Base-by-base conservation (phyloP, 1,284 basidiomycete genomes). In the Malassezia japonica region DNA sequence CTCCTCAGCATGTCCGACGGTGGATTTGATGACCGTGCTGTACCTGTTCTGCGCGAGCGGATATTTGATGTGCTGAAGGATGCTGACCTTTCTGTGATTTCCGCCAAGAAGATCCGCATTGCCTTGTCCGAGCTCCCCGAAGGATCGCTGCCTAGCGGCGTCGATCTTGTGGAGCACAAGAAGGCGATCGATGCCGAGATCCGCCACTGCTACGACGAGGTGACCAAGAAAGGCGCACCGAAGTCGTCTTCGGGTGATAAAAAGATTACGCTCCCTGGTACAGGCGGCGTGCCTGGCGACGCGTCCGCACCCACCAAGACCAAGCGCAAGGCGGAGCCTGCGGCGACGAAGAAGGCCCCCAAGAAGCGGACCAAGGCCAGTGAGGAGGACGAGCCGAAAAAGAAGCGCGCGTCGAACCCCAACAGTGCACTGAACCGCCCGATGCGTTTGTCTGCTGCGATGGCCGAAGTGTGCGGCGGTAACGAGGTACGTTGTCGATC, bases 381-480 rank as follows among this genome's bases (percentile, higher is more conserved):
- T 25, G 39, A 46, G 38, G 24, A 35, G 16, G 50, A 31, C 16
- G 61, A 63, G 50, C 59, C 60, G 20, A 70, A 67, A 57, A 68
- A 65, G 52, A 70, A 68, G 54, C 49, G 59, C 25, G 42, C 56
- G 1, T 45, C 54, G 24, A 73, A 67, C 53, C 64, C 67, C 15
- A 71, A 71, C 57, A 72, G 67, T 44, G 64, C 70, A 7, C 64
- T 72, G 54, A 72, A 71, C 42, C 41, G 62, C 28, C 69, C 70
- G 7, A 54, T 72, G 27, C 53, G 66, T 10, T 61, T 72, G 23
- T 61, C 60, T 4, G 46, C 60, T 16, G 54, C 53, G 35, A 56
- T 72, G 48, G 64, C 67, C 9, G 67, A 71, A 23, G 59, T 72
- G 7, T 72, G 68, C 35, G 68, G 67, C n/a, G 65, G 59, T 1